Conservation (phyloP, 163 green algal genomes). For the Chlamydomonas reinhardtii region DNA sequence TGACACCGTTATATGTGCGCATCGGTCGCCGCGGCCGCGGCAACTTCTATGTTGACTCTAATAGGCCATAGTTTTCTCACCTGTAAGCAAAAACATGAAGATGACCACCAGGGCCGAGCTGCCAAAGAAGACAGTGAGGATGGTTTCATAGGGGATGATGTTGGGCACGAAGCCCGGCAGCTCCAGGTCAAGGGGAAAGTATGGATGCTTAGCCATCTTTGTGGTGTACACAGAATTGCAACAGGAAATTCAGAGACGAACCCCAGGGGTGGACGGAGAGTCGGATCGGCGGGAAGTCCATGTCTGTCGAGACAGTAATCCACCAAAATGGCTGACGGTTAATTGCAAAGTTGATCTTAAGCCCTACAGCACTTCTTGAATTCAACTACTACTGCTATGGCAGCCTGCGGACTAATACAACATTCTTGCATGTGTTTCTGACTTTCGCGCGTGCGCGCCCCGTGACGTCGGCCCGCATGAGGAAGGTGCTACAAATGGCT, state of each 20-base stretch:
- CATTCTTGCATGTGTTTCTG: too few relatives aligned
- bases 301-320: too few relatives aligned
- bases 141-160: slow-evolving; percentile 68
- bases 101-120: slow-evolving; percentile 61
- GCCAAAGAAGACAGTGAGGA: slow-evolving; percentile 82
- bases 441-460: too few relatives aligned
- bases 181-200: slow-evolving; percentile 72
- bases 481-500: background rate
- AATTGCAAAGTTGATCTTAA: background rate
- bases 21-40: background rate
- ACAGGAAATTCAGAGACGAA: too few relatives aligned
- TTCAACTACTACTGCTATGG: too few relatives aligned
- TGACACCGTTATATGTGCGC: background rate
- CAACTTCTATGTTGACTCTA: too few relatives aligned
- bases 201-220: slow-evolving; percentile 76
- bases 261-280: too few relatives aligned
- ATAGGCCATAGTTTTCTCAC: slow-evolving; percentile 53
- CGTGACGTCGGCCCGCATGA: background rate
- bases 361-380: too few relatives aligned
- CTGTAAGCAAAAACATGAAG: slow-evolving; percentile 69
- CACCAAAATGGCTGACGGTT: background rate
- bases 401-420: too few relatives aligned
- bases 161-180: slow-evolving; percentile 76
- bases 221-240: too few relatives aligned
- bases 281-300: background rate